Evolutionary conservation across 2,329 filamentous ascomycete species (phyloP).

Genomic region (Fusarium stilboides): DNA sequence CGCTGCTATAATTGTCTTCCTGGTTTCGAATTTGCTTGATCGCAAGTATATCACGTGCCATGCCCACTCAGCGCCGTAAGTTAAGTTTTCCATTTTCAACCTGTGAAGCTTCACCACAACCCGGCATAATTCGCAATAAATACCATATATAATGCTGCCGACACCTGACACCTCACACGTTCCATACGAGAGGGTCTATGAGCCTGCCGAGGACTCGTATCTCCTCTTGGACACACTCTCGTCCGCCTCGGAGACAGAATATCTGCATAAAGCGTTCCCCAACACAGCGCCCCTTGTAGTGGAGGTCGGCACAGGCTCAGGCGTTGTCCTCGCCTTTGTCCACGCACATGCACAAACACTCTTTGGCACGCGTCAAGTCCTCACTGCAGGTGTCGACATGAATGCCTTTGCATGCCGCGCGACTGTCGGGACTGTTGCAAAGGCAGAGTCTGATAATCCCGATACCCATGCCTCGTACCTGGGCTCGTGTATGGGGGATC

Average conservation of each 20-base stretch:
- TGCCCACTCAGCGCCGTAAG: constrained; percentile 27
- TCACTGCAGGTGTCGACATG: constrained; percentile 86
- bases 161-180: constrained; percentile 96
- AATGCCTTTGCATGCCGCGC: constrained; percentile 87
- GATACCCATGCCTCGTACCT: constrained; percentile 69
- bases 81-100: constrained; percentile 28
- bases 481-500: constrained; percentile 78
- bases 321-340: constrained; percentile 92
- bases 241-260: constrained; percentile 75
- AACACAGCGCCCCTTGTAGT: constrained; percentile 74
- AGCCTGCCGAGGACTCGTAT: constrained; percentile 96
- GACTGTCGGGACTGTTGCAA: constrained; percentile 77
- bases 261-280: constrained; percentile 76
- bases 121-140: constrained; percentile 1
- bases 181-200: constrained; percentile 89
- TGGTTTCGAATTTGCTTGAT: constrained; percentile 5
- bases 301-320: constrained; percentile 92
- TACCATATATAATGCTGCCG: constrained; percentile 77
- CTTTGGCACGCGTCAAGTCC: constrained; percentile 78
- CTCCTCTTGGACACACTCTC: constrained; percentile 94
- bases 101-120: constrained; percentile 43
- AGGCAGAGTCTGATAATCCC: constrained; percentile 56
- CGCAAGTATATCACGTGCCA: constrained; percentile 37
- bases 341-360: constrained; percentile 80
- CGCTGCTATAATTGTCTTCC: neutral